Base-by-base conservation (phyloP, 2,329 filamentous ascomycete species). In the Mollisiaceae sp. region DNA sequence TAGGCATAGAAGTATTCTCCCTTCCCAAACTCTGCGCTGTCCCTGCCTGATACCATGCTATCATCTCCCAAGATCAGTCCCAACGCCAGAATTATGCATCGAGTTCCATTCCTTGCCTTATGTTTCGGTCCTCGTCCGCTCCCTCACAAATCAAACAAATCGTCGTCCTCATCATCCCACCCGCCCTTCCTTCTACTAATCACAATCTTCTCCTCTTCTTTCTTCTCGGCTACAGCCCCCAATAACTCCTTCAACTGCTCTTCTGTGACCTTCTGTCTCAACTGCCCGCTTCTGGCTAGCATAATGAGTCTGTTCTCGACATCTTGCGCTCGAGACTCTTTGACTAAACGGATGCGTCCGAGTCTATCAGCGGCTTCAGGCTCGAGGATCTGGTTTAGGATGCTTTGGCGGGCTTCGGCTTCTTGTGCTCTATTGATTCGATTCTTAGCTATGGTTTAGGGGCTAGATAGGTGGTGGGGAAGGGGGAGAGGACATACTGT, bases 301-400 rank as follows among this genome's bases (percentile, higher is more conserved):
- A 90, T 93, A 78, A 99, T 94, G 64, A 99, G 86, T 59, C 94
- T 82, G 83, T 96, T 94, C 82, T 99, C 95, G 64, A 99, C 88
- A 75, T 97, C 93, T 67, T 85, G 86, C 41, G 95, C 95, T 74
- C 95, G 92, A 73, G 90, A 89, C 77, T 94, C 93, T 81, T 98
- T 98, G 76, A 99, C 95, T 67, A 99, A 89, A 39, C 94, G 91
- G 81, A 99, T 98, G 71, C 95, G 92, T 64, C 92, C 93, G 0
- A 99, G 86, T 15, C 95, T 91, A 81, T 99, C 95, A 67, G 93
- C 91, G 20, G 95, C 95, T 76, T 94, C 93, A 71, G 95, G 95
- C 74, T 94, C 90, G 68, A 99, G 92, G 82, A 99, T 98, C 80
- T 98, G 95, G 73, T 86, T 87, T 68, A 99, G 89, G 73, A 97